Conservation (phyloP, 164 flowering plant genomes). For the Malania oleifera region DNA sequence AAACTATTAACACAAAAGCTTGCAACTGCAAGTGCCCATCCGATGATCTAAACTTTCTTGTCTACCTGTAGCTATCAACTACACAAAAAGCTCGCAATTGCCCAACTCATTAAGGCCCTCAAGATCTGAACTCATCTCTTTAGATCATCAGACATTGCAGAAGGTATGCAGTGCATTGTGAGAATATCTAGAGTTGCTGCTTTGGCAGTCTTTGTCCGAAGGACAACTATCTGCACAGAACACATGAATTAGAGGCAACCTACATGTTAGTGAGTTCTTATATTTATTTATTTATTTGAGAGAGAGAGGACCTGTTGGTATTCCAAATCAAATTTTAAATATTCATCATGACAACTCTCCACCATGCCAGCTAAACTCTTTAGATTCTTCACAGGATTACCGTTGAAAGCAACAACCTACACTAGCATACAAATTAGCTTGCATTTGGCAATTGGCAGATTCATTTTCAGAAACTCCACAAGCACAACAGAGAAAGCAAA, state of each 20-base stretch:
- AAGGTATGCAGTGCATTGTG: slow-evolving; percentile 83
- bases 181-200: slow-evolving; percentile 86
- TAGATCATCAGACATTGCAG: slow-evolving; percentile 92
- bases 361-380: slow-evolving; percentile 78
- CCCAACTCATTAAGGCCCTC: too few species aligned
- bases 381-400: slow-evolving; percentile 74
- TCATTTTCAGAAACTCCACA: neutral
- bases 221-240: slow-evolving; percentile 67
- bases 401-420: slow-evolving; percentile 79
- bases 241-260: neutral
- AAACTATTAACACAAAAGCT: too few species aligned
- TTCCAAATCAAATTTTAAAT: slow-evolving; percentile 74
- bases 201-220: slow-evolving; percentile 66
- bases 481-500: too few species aligned
- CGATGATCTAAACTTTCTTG: too few species aligned
- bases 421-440: slow-evolving; percentile 2
- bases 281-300: too few species aligned
- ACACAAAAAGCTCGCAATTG: too few species aligned
- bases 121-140: slow-evolving; percentile 39
- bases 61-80: too few species aligned
- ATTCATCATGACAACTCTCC: slow-evolving; percentile 71
- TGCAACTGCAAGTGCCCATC: too few species aligned
- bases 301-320: slow-evolving; percentile 60
- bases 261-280: neutral
- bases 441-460: neutral